These are phyloP conservation scores for Arabidopsis hybrid DNA, from an alignment of 441 rosid species.

Conservation along the genomic window DNA sequence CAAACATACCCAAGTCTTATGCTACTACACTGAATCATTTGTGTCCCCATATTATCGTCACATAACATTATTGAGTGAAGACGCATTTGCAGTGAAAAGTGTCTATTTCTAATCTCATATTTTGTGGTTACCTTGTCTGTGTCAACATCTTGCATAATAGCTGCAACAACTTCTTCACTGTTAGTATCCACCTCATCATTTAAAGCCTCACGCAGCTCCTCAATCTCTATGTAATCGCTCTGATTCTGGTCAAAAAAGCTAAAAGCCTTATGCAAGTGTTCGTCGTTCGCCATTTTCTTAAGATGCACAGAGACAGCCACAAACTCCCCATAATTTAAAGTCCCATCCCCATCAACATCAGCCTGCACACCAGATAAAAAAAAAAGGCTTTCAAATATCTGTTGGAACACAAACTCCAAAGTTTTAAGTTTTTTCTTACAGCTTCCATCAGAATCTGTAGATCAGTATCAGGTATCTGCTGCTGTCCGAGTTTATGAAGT, in stretches of 20 bases:
- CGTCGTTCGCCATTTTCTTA: slow-evolving; percentile 86
- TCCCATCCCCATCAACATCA: slow-evolving; percentile 89
- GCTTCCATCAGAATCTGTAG: slow-evolving; percentile 90
- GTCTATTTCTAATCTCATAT: not conserved
- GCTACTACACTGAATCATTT: slow-evolving; percentile 2
- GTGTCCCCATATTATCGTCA: slow-evolving; percentile 3
- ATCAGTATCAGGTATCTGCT: slow-evolving; percentile 71
- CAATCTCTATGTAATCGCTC: slow-evolving; percentile 87
- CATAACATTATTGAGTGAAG: not conserved
- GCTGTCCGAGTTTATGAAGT: slow-evolving; percentile 83
- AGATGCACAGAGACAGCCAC: slow-evolving; percentile 88
- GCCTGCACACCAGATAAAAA: slow-evolving; percentile 55
- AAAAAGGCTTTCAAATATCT: slow-evolving; percentile 7
- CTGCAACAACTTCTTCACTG: slow-evolving; percentile 77
- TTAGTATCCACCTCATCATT: slow-evolving; percentile 74
- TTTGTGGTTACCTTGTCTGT: slow-evolving; percentile 78
- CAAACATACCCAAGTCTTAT: not conserved
- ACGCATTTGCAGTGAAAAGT: slow-evolving; percentile 8
- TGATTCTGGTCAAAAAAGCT: slow-evolving; percentile 78
- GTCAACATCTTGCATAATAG: slow-evolving; percentile 96
- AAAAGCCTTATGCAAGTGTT: slow-evolving; percentile 92
- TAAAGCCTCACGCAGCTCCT: slow-evolving; percentile 77
- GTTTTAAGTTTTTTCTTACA: slow-evolving; percentile 55
- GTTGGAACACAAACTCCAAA: slow-evolving; percentile 16
- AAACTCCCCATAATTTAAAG: slow-evolving; percentile 84